Percentiles rank a stretch among this genome's conserved stretches.
phyloP scores from a whole-genome alignment of 495 filamentous ascomycete species.

The Tetracladium marchalianum region DNA sequence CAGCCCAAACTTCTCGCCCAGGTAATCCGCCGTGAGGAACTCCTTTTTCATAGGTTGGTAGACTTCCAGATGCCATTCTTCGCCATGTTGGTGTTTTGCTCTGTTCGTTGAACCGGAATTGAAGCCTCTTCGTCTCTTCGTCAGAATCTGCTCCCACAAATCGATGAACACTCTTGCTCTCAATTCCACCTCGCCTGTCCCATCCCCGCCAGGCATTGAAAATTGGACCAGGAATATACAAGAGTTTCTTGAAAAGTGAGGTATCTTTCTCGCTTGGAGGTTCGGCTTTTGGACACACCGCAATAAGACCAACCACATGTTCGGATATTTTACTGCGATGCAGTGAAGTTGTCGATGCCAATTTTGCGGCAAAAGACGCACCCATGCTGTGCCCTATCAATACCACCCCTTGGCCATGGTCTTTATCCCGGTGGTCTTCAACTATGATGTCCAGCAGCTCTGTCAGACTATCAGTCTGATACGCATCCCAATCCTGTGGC shows the following conservation, averaged over 20 bases:
- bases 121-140: constrained; percentile 62
- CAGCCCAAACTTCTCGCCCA: constrained; percentile 60
- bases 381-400: constrained; percentile 86
- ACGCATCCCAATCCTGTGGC: constrained; percentile 65
- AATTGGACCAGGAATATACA: constrained; percentile 56
- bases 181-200: constrained; percentile 68
- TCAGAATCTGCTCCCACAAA: constrained; percentile 73
- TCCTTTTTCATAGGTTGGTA: constrained; percentile 44
- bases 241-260: constrained; percentile 40
- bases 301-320: constrained; percentile 65
- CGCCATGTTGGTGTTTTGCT: constrained; percentile 73
- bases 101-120: constrained; percentile 70
- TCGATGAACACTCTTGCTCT: constrained; percentile 68
- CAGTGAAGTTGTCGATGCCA: constrained; percentile 50
- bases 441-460: constrained; percentile 67
- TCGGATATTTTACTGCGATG: constrained; percentile 36
- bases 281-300: constrained; percentile 63
- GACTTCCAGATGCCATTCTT: constrained; percentile 66
- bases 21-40: constrained; percentile 54
- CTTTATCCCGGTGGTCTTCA: constrained; percentile 53
- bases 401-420: constrained; percentile 63
- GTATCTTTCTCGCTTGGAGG: constrained; percentile 47
- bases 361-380: constrained; percentile 61
- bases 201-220: constrained; percentile 73
- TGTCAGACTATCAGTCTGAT: constrained; percentile 63